Evolutionary conservation across 2,329 filamentous ascomycete genomes (phyloP), one percentile per base, ranked within the genome.

Genomic region (Beauveria pseudobassiana): DNA sequence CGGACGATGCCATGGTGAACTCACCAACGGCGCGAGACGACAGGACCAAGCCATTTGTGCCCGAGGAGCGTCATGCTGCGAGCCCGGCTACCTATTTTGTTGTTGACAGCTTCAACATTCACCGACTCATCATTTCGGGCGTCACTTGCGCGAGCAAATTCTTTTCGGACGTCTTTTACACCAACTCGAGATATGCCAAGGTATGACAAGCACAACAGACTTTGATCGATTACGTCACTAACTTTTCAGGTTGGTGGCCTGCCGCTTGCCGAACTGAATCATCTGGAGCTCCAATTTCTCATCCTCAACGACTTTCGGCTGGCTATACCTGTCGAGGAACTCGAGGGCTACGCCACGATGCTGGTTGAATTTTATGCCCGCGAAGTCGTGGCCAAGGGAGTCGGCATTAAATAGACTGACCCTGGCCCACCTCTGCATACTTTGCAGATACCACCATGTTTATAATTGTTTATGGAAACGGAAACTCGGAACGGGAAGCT

Each of bases 101-200:
- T 46, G 95, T 98, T 12, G 95, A 99, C 76, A 98, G 95, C 77
- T 99, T 95, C 79, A 99, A 99, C 76, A 98, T 99, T 65, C 95
- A 99, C 73, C 87, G 95, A 61, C 80, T 99, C 61, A 93, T 98
- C 60, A 99, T 99, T 72, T 91, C 95, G 2, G 95, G 93, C 42
- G 95, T 99, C 50, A 99, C 95, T 3, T 98, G 95, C 75, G 93
- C 95, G 5, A 98, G 93, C 84, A 99, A 99, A 76, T 99, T 98
- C 81, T 99, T 99, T 76, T 98, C 93, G 5, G 85, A 99, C 76
- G 93, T 98, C 46, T 99, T 99, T 70, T 99, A 98, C 73, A 99
- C 95, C 10, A 99, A 99, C 75, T 98, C 95, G 61, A 86, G 95
- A 86, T 99, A 99, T 74, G 95, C 95, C 63, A 99, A 98, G 89